Evolutionary conservation across 2,329 filamentous ascomycete species (phyloP), one percentile per base, ranked within the genome.

Genomic region (Cryphonectria japonica): DNA sequence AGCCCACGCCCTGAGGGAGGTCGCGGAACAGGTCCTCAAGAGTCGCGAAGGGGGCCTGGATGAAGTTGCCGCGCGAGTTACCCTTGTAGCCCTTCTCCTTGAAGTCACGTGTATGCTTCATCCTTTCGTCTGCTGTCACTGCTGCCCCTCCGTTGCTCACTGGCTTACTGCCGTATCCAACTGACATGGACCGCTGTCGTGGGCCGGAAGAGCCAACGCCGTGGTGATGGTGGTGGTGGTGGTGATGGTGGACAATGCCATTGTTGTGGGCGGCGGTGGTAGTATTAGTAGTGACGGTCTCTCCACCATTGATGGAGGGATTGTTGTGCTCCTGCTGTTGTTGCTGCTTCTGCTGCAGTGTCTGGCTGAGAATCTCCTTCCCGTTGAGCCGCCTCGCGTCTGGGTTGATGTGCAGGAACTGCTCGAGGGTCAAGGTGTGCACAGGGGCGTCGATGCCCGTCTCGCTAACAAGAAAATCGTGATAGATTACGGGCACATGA

Each of bases 401-500:
- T 0, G 86, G 82, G 78, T 94, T 95, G 76, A 97, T 91, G 78
- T 97, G 94, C 29, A 98, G 86, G 78, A 98, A 98, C 85, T 98
- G 96, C 78, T 99, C 95, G 4, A 98, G 83, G 0, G 96, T 99
- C 74, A 99, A 85, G 0, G 94, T 97, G 79, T 99, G 96, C 1
- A 99, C 95, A 0, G 96, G 96, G 0, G 96, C 96, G 78, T 99
- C 96, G 68, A 98, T 96, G 13, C 97, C 96, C 0, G 96, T 98
- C 82, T 99, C 96, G 78, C 94, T 97, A 79, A 99, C 96, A 19
- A 98, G 86, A 78, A 99, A 99, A 80, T 99, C 96, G 79, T 99
- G 96, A 79, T 99, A 99, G 77, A 99, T 97, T 74, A 99, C 95
- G 0, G 96, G 96, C 1, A 99, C 94, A 77, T 97, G 94, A 78